Percentiles rank a stretch among this genome's conserved stretches.
phyloP scores from a whole-genome alignment of 2,329 filamentous ascomycete genomes.

The Biscogniauxia marginata region DNA sequence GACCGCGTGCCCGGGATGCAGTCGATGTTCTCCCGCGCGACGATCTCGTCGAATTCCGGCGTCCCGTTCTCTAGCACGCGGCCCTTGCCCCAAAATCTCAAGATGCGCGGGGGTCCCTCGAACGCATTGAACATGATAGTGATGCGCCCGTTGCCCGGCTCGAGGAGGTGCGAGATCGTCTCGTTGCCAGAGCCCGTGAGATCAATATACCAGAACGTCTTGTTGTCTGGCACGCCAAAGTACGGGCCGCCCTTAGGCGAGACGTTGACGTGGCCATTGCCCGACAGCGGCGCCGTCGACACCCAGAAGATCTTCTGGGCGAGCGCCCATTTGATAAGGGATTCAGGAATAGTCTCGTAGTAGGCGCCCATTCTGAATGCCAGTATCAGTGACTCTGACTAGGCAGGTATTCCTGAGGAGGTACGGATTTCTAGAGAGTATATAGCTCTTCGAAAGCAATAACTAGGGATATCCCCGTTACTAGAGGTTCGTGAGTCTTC shows the following conservation, averaged over 20 bases:
- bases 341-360: slow-evolving; percentile 31
- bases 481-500: no score
- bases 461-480: no score
- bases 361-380: slow-evolving; percentile 29
- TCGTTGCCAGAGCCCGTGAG: slow-evolving; percentile 73
- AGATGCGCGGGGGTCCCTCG: slow-evolving; percentile 38
- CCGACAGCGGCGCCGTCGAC: slow-evolving; percentile 67
- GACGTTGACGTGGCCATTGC: slow-evolving; percentile 66
- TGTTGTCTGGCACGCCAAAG: slow-evolving; percentile 34
- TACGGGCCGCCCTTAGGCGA: slow-evolving; percentile 69
- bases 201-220: slow-evolving; percentile 61
- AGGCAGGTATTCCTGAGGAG: no score
- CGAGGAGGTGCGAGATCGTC: slow-evolving; percentile 72
- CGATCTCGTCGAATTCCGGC: slow-evolving; percentile 32
- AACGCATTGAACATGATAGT: slow-evolving; percentile 68
- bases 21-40: slow-evolving; percentile 28
- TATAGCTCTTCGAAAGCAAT: background rate
- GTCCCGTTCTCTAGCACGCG: slow-evolving; percentile 36
- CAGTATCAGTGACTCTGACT: background rate
- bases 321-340: slow-evolving; percentile 61
- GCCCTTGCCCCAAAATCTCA: slow-evolving; percentile 39
- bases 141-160: slow-evolving; percentile 64
- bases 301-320: slow-evolving; percentile 74
- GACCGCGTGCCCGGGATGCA: slow-evolving; percentile 33
- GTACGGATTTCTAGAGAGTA: no score